phyloP scores from a whole-genome alignment of 1,139 yeast genomes.

The Hemisphaericaspora xylofermentans region DNA sequence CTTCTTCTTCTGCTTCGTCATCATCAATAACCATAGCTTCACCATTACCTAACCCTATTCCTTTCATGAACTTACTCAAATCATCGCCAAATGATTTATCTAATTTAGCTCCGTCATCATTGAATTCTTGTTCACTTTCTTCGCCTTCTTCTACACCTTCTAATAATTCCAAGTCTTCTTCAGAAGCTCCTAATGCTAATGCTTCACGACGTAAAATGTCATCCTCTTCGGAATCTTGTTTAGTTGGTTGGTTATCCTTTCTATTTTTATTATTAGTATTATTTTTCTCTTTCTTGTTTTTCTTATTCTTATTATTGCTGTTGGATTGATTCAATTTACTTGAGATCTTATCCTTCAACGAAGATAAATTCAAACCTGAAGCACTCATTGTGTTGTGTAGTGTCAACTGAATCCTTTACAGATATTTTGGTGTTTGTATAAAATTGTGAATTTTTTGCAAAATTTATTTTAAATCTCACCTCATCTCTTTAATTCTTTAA shows the following conservation, averaged over 20 bases:
- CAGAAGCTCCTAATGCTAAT: slow-evolving; percentile 63
- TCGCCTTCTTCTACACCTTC: slow-evolving; percentile 52
- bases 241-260: slow-evolving; percentile 14
- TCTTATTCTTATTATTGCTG: slow-evolving; percentile 21
- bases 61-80: slow-evolving; percentile 62
- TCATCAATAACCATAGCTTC: slow-evolving; percentile 35
- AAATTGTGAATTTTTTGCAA: too few species aligned
- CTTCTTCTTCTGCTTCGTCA: slow-evolving; percentile 30
- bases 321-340: slow-evolving; percentile 36
- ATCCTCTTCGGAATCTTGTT: slow-evolving; percentile 14
- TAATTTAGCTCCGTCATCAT: slow-evolving; percentile 29
- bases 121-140: slow-evolving; percentile 64
- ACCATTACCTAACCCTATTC: slow-evolving; percentile 57
- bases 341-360: slow-evolving; percentile 59
- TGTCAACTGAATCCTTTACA: neutral
- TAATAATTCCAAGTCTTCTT: slow-evolving; percentile 59
- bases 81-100: slow-evolving; percentile 59
- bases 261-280: slow-evolving; percentile 10
- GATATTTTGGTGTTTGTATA: neutral
- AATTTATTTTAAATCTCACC: too few species aligned
- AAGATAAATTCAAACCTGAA: slow-evolving; percentile 43
- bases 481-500: too few species aligned
- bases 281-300: slow-evolving; percentile 12
- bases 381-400: slow-evolving; percentile 29
- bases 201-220: slow-evolving; percentile 68